phyloP scores from a whole-genome alignment of 1,139 yeast species.

The Taiozyma sp. region DNA sequence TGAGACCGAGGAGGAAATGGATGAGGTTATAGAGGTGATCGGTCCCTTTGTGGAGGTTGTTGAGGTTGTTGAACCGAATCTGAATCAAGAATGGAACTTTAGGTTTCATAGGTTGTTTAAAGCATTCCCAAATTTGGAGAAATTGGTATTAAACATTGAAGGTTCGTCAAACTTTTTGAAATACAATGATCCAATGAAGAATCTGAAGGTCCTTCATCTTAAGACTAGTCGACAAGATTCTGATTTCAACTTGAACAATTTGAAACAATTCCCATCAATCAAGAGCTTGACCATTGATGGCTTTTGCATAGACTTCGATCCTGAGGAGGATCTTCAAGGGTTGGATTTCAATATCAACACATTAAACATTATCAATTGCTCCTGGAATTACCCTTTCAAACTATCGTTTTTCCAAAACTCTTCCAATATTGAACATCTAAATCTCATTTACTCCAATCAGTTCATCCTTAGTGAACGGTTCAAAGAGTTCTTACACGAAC shows the following conservation, averaged over 20 bases:
- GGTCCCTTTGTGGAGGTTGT: constrained; percentile 18
- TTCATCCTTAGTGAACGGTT: constrained; percentile 30
- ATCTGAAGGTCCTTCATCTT: constrained; percentile 17
- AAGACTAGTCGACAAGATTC: constrained; percentile 21
- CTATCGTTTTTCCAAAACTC: constrained; percentile 23
- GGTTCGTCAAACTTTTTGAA: constrained; percentile 29
- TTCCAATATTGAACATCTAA: constrained; percentile 18
- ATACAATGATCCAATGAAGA: constrained; percentile 20
- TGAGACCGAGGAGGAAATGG: neutral
- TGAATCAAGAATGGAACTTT: constrained; percentile 29
- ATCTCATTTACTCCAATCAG: constrained; percentile 24
- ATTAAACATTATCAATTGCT: constrained; percentile 25
- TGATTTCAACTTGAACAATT: constrained; percentile 26
- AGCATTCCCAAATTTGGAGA: constrained; percentile 17
- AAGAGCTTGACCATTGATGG: constrained; percentile 21
- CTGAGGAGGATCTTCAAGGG: constrained; percentile 17
- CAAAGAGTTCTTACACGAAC: constrained; percentile 24
- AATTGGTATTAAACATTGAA: constrained; percentile 19
- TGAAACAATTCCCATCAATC: constrained; percentile 22
- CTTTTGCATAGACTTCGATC: constrained; percentile 26
- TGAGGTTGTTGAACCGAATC: constrained; percentile 22
- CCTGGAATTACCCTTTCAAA: constrained; percentile 30
- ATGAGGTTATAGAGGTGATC: constrained; percentile 6
- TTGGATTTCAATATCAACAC: constrained; percentile 10
- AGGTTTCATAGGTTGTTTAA: constrained; percentile 23